phyloP scores from a whole-genome alignment of 2,329 filamentous ascomycete genomes.

The Cordyceps tenuipes region DNA sequence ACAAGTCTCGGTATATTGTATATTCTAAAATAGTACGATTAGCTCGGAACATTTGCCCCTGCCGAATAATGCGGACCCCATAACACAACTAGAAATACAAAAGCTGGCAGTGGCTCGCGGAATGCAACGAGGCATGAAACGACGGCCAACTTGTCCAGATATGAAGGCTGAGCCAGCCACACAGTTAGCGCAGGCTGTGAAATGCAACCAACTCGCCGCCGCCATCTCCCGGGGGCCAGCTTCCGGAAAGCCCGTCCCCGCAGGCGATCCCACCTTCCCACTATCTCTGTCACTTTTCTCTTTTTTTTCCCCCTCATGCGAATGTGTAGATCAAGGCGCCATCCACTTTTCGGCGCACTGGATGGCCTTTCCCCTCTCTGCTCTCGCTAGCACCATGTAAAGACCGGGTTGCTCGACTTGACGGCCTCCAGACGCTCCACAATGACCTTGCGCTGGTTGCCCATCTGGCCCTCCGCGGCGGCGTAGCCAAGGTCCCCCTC shows the following conservation, averaged over 20 bases:
- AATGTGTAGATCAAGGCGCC: too few species aligned
- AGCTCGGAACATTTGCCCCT: neutral
- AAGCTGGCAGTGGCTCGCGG: neutral
- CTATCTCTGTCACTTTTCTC: neutral
- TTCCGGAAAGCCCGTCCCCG: neutral
- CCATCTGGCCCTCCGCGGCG: constrained; percentile 88
- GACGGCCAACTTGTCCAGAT: neutral
- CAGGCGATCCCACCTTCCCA: neutral
- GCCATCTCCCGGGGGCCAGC: too few species aligned
- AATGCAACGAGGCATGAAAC: neutral
- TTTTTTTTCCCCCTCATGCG: too few species aligned
- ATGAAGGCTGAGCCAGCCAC: too few species aligned
- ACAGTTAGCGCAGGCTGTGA: too few species aligned
- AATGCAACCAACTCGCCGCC: too few species aligned
- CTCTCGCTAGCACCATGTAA: constrained; percentile 74
- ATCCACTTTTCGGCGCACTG: too few species aligned
- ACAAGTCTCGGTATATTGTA: neutral
- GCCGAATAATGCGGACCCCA: neutral
- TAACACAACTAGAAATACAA: neutral
- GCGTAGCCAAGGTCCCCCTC: constrained; percentile 93
- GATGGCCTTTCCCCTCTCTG: too few species aligned
- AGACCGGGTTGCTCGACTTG: constrained; percentile 90
- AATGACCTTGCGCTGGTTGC: constrained; percentile 86
- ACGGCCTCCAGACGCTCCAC: constrained; percentile 93
- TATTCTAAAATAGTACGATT: neutral